phyloP scores from a whole-genome alignment of 345 rosid species.

The Streptanthus diversifolius region DNA sequence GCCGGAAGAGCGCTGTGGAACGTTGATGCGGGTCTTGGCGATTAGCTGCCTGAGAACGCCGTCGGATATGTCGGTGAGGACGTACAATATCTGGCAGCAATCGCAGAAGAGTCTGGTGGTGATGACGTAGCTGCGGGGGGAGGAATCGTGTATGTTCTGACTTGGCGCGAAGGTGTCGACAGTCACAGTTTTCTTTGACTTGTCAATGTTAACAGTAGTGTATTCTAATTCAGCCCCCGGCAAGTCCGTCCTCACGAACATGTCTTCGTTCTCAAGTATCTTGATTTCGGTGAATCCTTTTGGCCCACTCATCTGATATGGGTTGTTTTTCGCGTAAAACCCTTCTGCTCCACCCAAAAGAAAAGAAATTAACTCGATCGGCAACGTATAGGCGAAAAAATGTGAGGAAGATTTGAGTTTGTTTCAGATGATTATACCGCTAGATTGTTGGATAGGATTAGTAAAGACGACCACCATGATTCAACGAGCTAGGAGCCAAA shows the following conservation, averaged over 20 bases:
- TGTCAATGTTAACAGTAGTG: not conserved
- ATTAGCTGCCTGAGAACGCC: slow-evolving; percentile 19
- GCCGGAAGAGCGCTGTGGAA: not conserved
- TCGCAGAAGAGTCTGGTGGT: not conserved
- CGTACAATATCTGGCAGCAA: not conserved
- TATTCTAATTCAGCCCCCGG: not conserved
- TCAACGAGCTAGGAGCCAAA: not conserved
- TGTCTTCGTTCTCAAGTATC: not conserved
- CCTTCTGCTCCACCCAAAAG: not conserved
- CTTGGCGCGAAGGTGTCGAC: not conserved
- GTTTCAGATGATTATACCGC: not conserved
- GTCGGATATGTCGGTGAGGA: not conserved
- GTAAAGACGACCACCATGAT: not conserved
- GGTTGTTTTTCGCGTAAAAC: not conserved
- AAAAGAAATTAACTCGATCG: not conserved
- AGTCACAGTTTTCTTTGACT: not conserved
- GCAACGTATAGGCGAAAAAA: not conserved
- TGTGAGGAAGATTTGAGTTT: not conserved
- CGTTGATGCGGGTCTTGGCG: not conserved
- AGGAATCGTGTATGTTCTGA: not conserved
- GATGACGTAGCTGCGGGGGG: not conserved
- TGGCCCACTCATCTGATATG: not conserved
- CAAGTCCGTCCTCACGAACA: not conserved
- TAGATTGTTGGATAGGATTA: not conserved
- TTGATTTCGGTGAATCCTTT: not conserved